A percentile compares a stretch with the other conserved stretches of the same genome.
Conservation (phyloP, 2,329 filamentous ascomycete genomes). For the Colletotrichum orchidophilum region DNA sequence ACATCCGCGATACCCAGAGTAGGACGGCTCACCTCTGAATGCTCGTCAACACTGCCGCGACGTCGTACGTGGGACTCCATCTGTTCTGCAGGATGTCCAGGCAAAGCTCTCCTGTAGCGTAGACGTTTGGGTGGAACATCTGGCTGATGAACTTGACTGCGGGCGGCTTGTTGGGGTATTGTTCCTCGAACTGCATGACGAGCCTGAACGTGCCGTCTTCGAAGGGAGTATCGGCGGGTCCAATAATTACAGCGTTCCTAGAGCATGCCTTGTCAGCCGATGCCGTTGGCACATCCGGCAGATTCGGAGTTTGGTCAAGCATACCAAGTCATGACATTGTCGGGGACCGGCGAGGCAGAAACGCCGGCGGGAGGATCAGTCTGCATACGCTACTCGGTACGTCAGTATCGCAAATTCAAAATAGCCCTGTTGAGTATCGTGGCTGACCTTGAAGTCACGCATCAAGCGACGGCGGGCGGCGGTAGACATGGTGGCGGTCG, state of each 20-base stretch:
- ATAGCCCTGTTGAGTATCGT: conserved; percentile 15
- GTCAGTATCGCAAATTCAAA: conserved; percentile 1
- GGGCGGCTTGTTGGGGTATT: conserved; percentile 98
- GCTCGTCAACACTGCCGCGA: conserved; percentile 94
- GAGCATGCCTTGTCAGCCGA: conserved; percentile 21
- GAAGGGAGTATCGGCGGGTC: conserved; percentile 94
- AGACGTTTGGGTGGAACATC: conserved; percentile 99
- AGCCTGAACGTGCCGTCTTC: conserved; percentile 98
- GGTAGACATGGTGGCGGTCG: conserved; percentile 72
- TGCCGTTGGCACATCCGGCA: not conserved
- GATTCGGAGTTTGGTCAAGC: conserved; percentile 37
- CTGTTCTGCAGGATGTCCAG: conserved; percentile 97
- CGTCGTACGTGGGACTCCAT: conserved; percentile 99
- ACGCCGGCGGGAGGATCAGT: conserved; percentile 97
- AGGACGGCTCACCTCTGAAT: conserved; percentile 80
- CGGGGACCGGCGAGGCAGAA: conserved; percentile 92
- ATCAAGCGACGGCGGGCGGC: conserved; percentile 95
- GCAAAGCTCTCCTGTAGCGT: conserved; percentile 95
- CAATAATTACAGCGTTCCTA: conserved; percentile 99
- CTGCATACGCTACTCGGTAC: conserved; percentile 86
- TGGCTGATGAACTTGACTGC: conserved; percentile 98
- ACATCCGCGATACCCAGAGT: not conserved
- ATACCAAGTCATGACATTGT: conserved; percentile 97
- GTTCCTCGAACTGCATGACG: conserved; percentile 99
- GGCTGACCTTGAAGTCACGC: conserved; percentile 94